Evolutionary conservation across 2,329 filamentous ascomycete genomes (phyloP), one percentile per base, ranked within the genome.

Genomic region (Paecilomyces niveus): DNA sequence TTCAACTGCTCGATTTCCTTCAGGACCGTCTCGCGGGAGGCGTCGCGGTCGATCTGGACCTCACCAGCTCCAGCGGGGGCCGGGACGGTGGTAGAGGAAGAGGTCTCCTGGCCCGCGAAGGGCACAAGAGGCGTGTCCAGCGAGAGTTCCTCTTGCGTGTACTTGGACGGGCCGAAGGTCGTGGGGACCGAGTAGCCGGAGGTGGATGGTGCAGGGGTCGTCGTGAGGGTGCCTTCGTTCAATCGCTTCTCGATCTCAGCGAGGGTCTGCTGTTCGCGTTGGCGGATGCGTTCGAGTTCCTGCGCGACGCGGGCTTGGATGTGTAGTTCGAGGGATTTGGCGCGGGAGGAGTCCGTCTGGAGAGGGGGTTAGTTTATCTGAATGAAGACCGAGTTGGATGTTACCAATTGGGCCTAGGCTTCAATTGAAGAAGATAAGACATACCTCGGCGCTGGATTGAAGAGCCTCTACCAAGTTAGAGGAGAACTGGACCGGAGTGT

Each of bases 311-410:
- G 92, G 72, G 85, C 80, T 80, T 97, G 92, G 74, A 96, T 87
- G 68, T 93, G 88, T 63, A 94, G 85, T 78, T 97, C 93, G 74
- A 91, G 80, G 70, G 87, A 81, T 77, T 90, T 90, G 68, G 88
- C 83, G 72, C 93, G 92, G 64, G 91, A 92, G 60, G 87, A 86
- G 79, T 97, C 92, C 76, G 89, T 93, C 93, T 97, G 59, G 31
- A 55, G n/a, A 26, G 53, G 57, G 24, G 49, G 58, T 57, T 33
- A 29, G 24, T 39, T 29, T 57, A 22, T 29, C 55, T 29, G 54
- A 52, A 52, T 29, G 22, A 18, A 58, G 56, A 9, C 31, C n/a
- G n/a, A 29, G 26, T 54, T 32, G 58, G 52, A 54, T 49, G 39
- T 53, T 53, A 59, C 54, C 29, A 49, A 54, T 55, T 50, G 52